Percentiles rank a stretch among this genome's conserved stretches.
Conservation (phyloP, 2,329 filamentous ascomycete genomes). For the Chaetomium sp. region DNA sequence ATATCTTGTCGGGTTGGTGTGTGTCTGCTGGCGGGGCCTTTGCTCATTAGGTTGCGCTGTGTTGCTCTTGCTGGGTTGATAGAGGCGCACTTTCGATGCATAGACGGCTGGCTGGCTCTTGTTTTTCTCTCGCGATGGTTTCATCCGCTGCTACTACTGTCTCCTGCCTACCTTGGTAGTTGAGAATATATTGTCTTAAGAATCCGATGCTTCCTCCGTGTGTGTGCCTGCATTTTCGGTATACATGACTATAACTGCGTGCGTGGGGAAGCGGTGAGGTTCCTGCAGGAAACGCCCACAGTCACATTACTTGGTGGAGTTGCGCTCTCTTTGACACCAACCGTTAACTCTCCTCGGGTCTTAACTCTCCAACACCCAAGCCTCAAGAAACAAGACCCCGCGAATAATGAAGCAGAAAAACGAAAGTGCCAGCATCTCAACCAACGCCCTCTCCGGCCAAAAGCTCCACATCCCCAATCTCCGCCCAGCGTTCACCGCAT, state of each 20-base stretch:
- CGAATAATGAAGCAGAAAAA: background rate
- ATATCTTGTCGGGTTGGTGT: background rate
- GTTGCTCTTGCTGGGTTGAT: background rate
- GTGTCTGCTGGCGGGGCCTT: background rate
- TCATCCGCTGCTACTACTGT: background rate
- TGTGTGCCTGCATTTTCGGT: background rate
- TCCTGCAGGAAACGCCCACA: background rate
- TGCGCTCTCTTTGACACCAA: background rate
- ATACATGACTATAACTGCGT: background rate
- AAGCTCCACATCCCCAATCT: constrained; percentile 25
- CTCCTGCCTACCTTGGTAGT: constrained; percentile 5
- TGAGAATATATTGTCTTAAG: constrained; percentile 1
- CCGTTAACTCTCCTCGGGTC: background rate
- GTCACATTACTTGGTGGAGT: background rate
- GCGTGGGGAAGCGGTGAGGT: background rate
- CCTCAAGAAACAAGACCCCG: background rate
- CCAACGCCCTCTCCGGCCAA: constrained; percentile 15
- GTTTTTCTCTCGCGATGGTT: background rate
- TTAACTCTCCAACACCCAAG: background rate
- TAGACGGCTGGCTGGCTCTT: constrained; percentile 8
- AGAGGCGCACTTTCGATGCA: background rate
- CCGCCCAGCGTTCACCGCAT: constrained; percentile 16
- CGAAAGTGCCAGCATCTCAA: background rate
- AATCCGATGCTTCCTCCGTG: background rate
- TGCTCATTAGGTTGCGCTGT: background rate